Evolutionary conservation across 345 rosid genomes (phyloP).

Genomic region (Atalantia buxifolia): DNA sequence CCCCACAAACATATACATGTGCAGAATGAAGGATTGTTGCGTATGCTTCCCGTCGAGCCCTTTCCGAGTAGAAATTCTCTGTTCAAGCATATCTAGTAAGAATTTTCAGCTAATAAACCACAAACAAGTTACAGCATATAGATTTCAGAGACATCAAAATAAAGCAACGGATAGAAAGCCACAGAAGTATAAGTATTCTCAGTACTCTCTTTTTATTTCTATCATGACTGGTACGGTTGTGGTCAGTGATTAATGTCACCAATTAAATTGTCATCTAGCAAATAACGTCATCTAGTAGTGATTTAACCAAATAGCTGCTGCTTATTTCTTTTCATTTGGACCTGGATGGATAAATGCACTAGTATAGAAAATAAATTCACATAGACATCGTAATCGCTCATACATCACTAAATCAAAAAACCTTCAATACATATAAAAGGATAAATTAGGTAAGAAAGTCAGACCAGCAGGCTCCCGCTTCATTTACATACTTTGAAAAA

Average conservation of each 20-base stretch:
- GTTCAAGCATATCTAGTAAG: conserved; percentile 20
- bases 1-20: conserved; percentile 77
- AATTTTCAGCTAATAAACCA: neutral
- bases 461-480: neutral
- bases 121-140: neutral
- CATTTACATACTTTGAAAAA: conserved; percentile 2
- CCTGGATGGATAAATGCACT: neutral
- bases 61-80: conserved; percentile 68
- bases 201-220: neutral
- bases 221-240: neutral
- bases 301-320: neutral
- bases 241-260: neutral
- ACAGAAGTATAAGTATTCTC: neutral
- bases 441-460: neutral
- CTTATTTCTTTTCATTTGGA: neutral
- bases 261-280: neutral
- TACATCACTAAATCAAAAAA: neutral
- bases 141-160: neutral
- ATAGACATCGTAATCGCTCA: neutral
- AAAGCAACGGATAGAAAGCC: neutral
- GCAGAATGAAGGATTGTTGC: conserved; percentile 93
- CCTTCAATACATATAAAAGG: neutral
- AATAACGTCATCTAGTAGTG: neutral
- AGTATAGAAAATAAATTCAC: neutral
- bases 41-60: conserved; percentile 66